These are phyloP conservation scores for Aureobasidium subglaciale DNA, from an alignment of 2,329 filamentous ascomycete genomes.

Conservation along the genomic window DNA sequence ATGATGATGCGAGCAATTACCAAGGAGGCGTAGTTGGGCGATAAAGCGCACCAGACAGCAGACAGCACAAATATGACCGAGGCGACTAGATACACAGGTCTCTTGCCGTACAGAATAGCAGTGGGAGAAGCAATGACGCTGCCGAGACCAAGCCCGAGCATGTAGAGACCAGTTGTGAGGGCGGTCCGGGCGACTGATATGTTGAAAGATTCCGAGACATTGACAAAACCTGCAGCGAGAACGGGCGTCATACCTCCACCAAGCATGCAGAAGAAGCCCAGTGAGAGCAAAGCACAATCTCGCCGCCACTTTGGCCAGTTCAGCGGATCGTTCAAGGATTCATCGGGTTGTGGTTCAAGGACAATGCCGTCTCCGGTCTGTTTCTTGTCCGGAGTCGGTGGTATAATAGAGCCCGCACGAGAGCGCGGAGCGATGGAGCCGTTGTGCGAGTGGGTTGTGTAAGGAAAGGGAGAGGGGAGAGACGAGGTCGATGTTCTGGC, in stretches of 20 bases:
- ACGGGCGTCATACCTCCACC: conserved; percentile 89
- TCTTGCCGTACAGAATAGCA: conserved; percentile 83
- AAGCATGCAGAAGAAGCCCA: conserved; percentile 89
- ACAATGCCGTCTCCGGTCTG: conserved; percentile 79
- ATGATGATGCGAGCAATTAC: conserved; percentile 78
- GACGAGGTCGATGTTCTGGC: conserved; percentile 33
- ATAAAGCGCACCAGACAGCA: conserved; percentile 78
- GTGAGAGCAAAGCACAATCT: conserved; percentile 69
- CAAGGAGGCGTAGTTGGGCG: conserved; percentile 71
- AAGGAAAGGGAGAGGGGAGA: conserved; percentile 22
- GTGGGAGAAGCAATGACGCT: conserved; percentile 81
- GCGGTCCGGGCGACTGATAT: conserved; percentile 68
- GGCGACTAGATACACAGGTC: conserved; percentile 78
- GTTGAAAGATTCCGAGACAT: conserved; percentile 62
- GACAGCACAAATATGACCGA: conserved; percentile 70
- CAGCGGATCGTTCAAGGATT: conserved; percentile 81
- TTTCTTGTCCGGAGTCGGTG: conserved; percentile 50
- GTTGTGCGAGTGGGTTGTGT: conserved; percentile 7
- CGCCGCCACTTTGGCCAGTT: conserved; percentile 84
- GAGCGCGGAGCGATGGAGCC: conserved; percentile 10
- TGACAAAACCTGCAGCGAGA: conserved; percentile 79
- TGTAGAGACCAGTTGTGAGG: conserved; percentile 84
- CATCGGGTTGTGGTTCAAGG: conserved; percentile 84
- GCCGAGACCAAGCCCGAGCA: conserved; percentile 85
- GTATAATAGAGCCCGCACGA: conserved; percentile 13